Base-by-base conservation (phyloP, 2,329 filamentous ascomycete genomes). In the Monosporascus sp. region DNA sequence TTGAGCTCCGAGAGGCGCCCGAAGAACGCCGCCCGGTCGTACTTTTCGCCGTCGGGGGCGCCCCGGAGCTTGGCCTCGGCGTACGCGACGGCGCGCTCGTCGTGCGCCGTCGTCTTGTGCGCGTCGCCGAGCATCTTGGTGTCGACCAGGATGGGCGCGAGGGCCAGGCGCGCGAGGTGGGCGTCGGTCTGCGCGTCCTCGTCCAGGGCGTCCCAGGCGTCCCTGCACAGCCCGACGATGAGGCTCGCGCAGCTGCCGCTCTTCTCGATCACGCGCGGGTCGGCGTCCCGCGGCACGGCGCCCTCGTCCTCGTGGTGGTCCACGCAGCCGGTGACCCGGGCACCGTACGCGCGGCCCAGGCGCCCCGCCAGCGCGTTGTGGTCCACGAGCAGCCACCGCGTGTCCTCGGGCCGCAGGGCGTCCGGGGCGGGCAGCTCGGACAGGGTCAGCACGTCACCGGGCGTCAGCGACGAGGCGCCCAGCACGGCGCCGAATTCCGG, bases 261-360 rank as follows among this genome's bases (percentile, higher is more conserved):
- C 51, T 79, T 84, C 57, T 81, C 75, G 20, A 94, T 77, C 1
- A 90, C 71, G 18, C 87, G 77, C 1, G 84, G 82, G 6, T 77
- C 68, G 0, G 73, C 74, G 3, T 70, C 48, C 55, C 9, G 67
- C 0, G 71, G 70, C 0, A 91, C 73, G 7, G 66, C 72, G 6
- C 74, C 68, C 63, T 94, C 89, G 57, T 94, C 89, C 1, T 81
- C 84, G 66, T 94, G 90, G 70, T 94, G 89, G 69, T 94, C 89
- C 51, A 94, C 80, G 58, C 86, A 86, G 4, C 86, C 87, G 5
- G 77, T 70, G 0, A 92, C 79, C 8, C 74, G 72, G 4, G 65
- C 56, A 0, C 72, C 70, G 63, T 83, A 89, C 17, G 74, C 68
- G 38, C 67, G 70, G 17, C 76, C 80, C 17, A 93, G 72, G 15